A percentile compares a stretch with the other conserved stretches of the same genome.
These are phyloP conservation scores for Lachnellula subtilissima DNA, from an alignment of 2,329 filamentous ascomycete species.

Conservation along the genomic window DNA sequence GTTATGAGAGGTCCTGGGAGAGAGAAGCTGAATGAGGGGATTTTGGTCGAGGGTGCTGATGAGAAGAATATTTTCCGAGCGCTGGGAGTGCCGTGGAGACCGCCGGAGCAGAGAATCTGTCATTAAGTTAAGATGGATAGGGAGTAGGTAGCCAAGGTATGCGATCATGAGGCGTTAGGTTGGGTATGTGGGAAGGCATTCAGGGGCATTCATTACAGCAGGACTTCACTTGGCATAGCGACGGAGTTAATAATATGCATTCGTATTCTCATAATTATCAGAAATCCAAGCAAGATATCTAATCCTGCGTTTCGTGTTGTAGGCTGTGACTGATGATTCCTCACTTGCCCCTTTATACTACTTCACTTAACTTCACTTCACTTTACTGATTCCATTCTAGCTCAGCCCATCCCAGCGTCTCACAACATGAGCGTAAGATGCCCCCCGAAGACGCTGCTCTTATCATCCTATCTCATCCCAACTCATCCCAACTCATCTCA, in stretches of 20 bases:
- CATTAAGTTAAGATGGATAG: conserved; percentile 32
- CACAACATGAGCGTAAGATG: neutral
- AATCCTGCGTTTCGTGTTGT: too few species aligned
- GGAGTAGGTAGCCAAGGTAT: neutral
- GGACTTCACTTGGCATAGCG: neutral
- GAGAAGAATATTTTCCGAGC: conserved; percentile 79
- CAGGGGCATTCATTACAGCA: neutral
- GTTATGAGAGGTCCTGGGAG: conserved; percentile 56
- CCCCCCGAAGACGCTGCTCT: neutral
- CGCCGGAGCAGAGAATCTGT: conserved; percentile 71
- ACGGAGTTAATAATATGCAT: neutral
- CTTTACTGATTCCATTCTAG: neutral
- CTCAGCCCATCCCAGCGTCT: neutral
- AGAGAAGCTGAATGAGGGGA: conserved; percentile 61
- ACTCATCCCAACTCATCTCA: neutral
- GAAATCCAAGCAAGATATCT: neutral
- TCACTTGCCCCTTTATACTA: too few species aligned
- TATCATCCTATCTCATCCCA: neutral
- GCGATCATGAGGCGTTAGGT: neutral
- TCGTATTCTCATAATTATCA: neutral
- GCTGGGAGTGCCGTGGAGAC: conserved; percentile 79
- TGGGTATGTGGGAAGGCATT: neutral
- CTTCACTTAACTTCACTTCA: neutral
- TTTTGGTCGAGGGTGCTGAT: conserved; percentile 66
- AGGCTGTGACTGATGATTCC: too few species aligned